Conservation (phyloP, 2,329 filamentous ascomycete genomes). For the Alternaria brassicae region DNA sequence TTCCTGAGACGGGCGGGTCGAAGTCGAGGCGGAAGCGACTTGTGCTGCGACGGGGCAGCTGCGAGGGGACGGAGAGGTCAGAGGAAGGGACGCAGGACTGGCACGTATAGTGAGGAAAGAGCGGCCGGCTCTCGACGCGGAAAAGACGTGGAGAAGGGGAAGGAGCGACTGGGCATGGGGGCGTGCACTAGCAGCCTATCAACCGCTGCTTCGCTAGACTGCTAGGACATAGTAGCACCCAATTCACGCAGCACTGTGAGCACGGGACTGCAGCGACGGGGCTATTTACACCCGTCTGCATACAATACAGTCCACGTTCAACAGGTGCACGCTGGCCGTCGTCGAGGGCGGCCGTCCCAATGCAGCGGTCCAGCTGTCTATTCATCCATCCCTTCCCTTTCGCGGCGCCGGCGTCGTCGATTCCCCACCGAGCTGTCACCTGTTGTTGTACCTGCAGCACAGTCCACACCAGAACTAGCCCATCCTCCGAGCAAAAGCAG, state of each 20-base stretch:
- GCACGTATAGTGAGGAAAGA: slow-evolving; percentile 29
- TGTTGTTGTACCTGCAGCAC: slow-evolving; percentile 17
- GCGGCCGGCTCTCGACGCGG: slow-evolving; percentile 34
- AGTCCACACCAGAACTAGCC: slow-evolving; percentile 13
- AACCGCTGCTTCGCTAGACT: slow-evolving; percentile 3
- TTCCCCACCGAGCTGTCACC: slow-evolving; percentile 5
- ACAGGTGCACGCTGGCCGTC: slow-evolving; percentile 2
- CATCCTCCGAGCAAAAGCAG: slow-evolving; percentile 13
- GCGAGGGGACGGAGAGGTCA: slow-evolving; percentile 23
- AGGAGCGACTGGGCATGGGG: slow-evolving; percentile 21
- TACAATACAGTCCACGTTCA: too few species aligned
- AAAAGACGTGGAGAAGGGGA: slow-evolving; percentile 35
- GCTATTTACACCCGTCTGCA: slow-evolving; percentile 14
- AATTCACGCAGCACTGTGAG: slow-evolving; percentile 13
- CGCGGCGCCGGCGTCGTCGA: neutral
- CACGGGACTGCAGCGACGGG: slow-evolving; percentile 14
- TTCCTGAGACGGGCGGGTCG: slow-evolving; percentile 14
- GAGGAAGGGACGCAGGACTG: slow-evolving; percentile 32
- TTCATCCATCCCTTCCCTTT: neutral
- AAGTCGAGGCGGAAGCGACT: slow-evolving; percentile 21
- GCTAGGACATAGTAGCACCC: slow-evolving; percentile 8
- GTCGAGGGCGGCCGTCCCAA: neutral
- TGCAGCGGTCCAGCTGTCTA: neutral
- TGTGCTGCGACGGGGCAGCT: slow-evolving; percentile 30
- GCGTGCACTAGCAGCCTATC: slow-evolving; percentile 18